Percentiles rank a stretch among this genome's conserved stretches.
Evolutionary conservation across 441 rosid species (phyloP).

Genomic region (Kokia cookei): DNA sequence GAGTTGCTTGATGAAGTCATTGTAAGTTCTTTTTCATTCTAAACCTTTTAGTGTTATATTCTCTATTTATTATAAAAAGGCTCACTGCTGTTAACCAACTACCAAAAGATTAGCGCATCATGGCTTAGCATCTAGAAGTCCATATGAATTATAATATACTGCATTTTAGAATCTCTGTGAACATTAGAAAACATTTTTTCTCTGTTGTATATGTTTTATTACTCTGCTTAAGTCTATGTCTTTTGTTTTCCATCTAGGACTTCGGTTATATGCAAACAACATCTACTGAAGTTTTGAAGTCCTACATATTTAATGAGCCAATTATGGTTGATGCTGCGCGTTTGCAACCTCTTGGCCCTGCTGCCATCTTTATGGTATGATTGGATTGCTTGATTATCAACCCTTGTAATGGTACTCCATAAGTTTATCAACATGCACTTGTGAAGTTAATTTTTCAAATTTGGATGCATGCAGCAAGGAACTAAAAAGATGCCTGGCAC

Average conservation of each 20-base stretch:
- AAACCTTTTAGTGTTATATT: not conserved
- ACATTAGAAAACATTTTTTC: not conserved
- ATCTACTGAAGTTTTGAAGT: slow-evolving; percentile 65
- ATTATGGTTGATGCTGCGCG: slow-evolving; percentile 78
- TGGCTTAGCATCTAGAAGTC: not conserved
- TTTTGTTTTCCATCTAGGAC: slow-evolving; percentile 40
- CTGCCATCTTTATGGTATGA: slow-evolving; percentile 81
- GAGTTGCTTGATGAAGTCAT: slow-evolving; percentile 94
- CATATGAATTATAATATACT: not conserved
- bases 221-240: not conserved
- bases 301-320: slow-evolving; percentile 84
- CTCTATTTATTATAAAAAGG: not conserved
- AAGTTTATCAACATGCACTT: not conserved
- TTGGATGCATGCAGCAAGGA: slow-evolving; percentile 68
- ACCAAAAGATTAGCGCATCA: not conserved
- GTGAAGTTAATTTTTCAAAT: slow-evolving; percentile 12
- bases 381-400: not conserved
- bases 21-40: slow-evolving; percentile 41
- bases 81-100: not conserved
- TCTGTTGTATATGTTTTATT: not conserved
- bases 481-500: slow-evolving; percentile 94
- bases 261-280: slow-evolving; percentile 90
- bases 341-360: slow-evolving; percentile 83
- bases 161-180: not conserved
- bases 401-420: not conserved